A percentile compares a stretch with the other conserved stretches of the same genome.
These are phyloP conservation scores for Penicillium sp. DNA, from an alignment of 2,329 filamentous ascomycete species.

Conservation along the genomic window DNA sequence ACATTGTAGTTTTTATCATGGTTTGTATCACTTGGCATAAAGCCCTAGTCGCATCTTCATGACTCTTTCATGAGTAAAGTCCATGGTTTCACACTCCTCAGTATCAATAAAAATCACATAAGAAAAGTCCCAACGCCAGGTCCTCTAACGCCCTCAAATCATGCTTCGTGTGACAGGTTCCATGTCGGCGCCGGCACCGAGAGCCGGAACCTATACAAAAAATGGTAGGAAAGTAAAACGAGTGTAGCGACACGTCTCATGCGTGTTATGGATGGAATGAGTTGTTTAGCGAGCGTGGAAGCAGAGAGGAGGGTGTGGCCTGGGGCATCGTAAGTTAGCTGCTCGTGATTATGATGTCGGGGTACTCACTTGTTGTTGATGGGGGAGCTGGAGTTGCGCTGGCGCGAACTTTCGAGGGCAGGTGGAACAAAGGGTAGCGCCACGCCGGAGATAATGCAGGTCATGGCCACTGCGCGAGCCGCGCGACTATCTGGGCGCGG, in stretches of 20 bases:
- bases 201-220: not conserved
- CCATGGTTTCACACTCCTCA: not conserved
- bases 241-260: not conserved
- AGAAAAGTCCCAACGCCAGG: slow-evolving; percentile 13
- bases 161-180: slow-evolving; percentile 14
- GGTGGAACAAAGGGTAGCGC: slow-evolving; percentile 49
- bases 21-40: not conserved
- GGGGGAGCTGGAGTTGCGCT: slow-evolving; percentile 39
- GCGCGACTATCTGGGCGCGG: slow-evolving; percentile 40
- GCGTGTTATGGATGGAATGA: not conserved
- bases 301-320: slow-evolving; percentile 42
- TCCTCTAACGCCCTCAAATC: slow-evolving; percentile 10
- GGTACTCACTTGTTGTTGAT: slow-evolving; percentile 39
- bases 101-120: not conserved
- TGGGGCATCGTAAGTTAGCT: slow-evolving; percentile 15
- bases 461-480: slow-evolving; percentile 42
- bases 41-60: not conserved
- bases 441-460: slow-evolving; percentile 45
- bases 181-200: slow-evolving; percentile 16
- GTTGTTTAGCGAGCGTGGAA: slow-evolving; percentile 40
- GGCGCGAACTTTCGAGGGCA: slow-evolving; percentile 47
- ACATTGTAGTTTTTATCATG: not conserved
- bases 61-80: not conserved
- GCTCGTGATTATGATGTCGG: not conserved
- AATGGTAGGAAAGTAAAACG: not conserved